These are phyloP conservation scores for Citrus glauca DNA, from an alignment of 345 rosid species.

Conservation along the genomic window DNA sequence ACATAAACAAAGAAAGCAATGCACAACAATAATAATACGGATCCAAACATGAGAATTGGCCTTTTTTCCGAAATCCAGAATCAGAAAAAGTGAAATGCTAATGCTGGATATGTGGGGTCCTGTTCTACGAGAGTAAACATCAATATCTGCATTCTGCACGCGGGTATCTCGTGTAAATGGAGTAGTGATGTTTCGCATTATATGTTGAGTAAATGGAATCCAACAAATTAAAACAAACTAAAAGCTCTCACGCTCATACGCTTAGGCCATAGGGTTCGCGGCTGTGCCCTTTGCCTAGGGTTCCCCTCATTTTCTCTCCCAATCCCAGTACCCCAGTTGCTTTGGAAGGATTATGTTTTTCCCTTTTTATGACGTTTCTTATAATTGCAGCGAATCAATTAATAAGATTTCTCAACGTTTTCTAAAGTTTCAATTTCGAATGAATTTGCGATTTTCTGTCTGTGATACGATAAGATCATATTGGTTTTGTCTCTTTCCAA, in stretches of 20 bases:
- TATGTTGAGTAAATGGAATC: constrained; percentile 11
- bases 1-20: neutral
- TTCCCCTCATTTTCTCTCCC: neutral
- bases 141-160: constrained; percentile 16
- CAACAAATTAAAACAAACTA: neutral
- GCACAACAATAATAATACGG: neutral
- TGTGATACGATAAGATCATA: too few relatives aligned
- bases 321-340: too few relatives aligned
- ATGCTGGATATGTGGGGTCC: constrained; percentile 6
- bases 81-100: constrained; percentile 15
- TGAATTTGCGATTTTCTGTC: too few relatives aligned
- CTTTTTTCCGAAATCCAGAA: neutral
- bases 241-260: neutral
- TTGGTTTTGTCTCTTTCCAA: too few relatives aligned
- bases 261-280: neutral
- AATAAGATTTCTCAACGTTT: too few relatives aligned
- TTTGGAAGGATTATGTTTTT: too few relatives aligned
- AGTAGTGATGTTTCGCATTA: neutral
- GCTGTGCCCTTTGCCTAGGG: neutral
- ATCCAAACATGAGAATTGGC: neutral
- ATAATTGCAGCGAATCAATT: too few relatives aligned
- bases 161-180: neutral
- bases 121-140: constrained; percentile 6
- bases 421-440: too few relatives aligned
- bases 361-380: too few relatives aligned